Base-by-base conservation (phyloP, 2,329 filamentous ascomycete species). In the Fonsecaea multimorphosa region DNA sequence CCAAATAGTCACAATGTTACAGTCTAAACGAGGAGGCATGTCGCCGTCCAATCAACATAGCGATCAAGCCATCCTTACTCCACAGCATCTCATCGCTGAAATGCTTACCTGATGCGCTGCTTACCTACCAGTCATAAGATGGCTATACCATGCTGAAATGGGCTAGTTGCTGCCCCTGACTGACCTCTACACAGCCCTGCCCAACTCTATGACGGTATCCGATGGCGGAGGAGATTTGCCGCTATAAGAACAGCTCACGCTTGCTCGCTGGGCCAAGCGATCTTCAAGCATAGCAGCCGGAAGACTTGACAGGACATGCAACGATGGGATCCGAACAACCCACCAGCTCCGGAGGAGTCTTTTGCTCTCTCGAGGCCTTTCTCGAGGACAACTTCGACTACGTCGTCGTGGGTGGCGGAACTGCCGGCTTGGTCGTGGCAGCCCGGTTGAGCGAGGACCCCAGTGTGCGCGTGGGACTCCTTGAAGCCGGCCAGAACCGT, bases 401-500 rank as follows among this genome's bases (percentile, higher is more conserved):
- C 32, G 68, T 76, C 32, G 67, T 76, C 60, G 63, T 76, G 38
- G 75, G 75, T 5, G 75, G 70, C 11, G 75, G 74, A 11, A 73
- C 71, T 31, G 72, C 69, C 11, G 75, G 75, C 9, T 65, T 75
- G 9, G 73, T 74, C 3, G 44, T 76, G 12, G 75, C 75, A 14
- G 69, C 66, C 8, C 70, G 74, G 12, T 67, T 76, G 14, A 72
- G 70, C 22, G 72, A 74, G 44, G 62, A 76, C 49, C 60, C 66
- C n/a, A 61, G 74, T 32, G 61, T 81, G 63, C 72, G 73, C 5
- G 76, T 86, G 19, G 78, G 77, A 14, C 78, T 83, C 0, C 71
- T 83, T 24, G 81, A 83, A 71, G 81, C 80, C 27, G 81, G 81
- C 24, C 65, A 68, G 11, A 72, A 71, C 4, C 68, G 69, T 4